Evolutionary conservation across 2,329 filamentous ascomycete species (phyloP).

Genomic region (Calonectria crousiana): DNA sequence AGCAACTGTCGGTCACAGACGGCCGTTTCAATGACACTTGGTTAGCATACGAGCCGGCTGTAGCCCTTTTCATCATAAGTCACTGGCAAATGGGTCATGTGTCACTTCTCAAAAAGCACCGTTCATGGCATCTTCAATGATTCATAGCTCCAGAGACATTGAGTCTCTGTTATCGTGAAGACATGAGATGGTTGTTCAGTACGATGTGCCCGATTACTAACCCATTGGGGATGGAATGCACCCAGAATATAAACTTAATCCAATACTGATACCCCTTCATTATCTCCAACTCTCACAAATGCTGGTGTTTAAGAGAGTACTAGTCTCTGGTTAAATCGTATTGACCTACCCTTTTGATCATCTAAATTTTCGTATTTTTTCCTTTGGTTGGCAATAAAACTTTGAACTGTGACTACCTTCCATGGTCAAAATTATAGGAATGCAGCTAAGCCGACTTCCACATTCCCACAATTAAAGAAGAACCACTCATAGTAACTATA

Average conservation of each 20-base stretch:
- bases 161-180: not conserved
- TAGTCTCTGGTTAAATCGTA: not conserved
- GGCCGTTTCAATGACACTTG: not conserved
- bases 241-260: not conserved
- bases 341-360: not conserved
- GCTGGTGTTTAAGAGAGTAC: not conserved
- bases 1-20: not conserved
- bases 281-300: not conserved
- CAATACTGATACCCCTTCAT: not conserved
- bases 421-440: not conserved
- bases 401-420: not conserved
- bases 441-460: not conserved
- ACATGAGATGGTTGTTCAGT: not conserved
- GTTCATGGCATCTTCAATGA: not conserved
- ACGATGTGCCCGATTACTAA: not conserved
- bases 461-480: too few relatives aligned
- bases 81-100: too few relatives aligned
- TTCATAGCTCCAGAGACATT: not conserved
- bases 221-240: not conserved
- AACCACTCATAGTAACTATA: too few relatives aligned
- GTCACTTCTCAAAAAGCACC: not conserved
- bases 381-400: too few relatives aligned
- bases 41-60: not conserved
- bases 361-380: not conserved
- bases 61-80: not conserved